phyloP scores from a whole-genome alignment of 2,329 filamentous ascomycete species.

The Domatiomyces globalis region DNA sequence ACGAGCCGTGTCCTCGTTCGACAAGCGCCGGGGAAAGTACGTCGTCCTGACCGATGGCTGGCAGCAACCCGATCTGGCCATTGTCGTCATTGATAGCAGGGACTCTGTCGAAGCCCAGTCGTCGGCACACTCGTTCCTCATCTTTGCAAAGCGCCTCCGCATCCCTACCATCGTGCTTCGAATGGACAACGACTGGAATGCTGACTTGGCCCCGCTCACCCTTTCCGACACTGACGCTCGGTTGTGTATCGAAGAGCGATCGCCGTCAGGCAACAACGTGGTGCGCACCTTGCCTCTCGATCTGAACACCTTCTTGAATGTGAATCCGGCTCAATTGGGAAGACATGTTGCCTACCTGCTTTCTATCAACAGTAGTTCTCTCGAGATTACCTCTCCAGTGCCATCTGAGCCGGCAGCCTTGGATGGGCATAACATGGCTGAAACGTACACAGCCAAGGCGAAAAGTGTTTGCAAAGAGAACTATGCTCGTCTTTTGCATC shows the following conservation, averaged over 20 bases:
- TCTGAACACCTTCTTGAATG: constrained; percentile 33
- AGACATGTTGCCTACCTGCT: constrained; percentile 32
- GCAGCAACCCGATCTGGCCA: constrained; percentile 32
- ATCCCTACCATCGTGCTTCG: constrained; percentile 33
- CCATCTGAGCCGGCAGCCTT: not conserved
- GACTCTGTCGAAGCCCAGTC: constrained; percentile 10
- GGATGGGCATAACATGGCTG: not conserved
- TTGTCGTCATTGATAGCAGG: constrained; percentile 29
- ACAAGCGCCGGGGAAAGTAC: constrained; percentile 22
- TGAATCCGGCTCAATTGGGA: constrained; percentile 33
- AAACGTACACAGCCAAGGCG: not conserved
- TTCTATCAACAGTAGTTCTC: not conserved
- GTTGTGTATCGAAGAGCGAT: not conserved
- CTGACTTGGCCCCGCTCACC: constrained; percentile 2
- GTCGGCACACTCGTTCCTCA: constrained; percentile 20
- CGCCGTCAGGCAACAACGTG: not conserved
- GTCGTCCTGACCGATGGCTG: constrained; percentile 23
- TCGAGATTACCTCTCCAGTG: not conserved
- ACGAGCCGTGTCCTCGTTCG: constrained; percentile 26
- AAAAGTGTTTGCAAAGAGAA: not conserved
- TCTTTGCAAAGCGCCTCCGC: constrained; percentile 30
- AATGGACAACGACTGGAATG: constrained; percentile 29
- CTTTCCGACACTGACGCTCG: not conserved
- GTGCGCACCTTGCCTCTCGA: constrained; percentile 32
- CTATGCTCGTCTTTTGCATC: not conserved